phyloP scores from a whole-genome alignment of 495 filamentous ascomycete species.

The Amorphotheca resinae region DNA sequence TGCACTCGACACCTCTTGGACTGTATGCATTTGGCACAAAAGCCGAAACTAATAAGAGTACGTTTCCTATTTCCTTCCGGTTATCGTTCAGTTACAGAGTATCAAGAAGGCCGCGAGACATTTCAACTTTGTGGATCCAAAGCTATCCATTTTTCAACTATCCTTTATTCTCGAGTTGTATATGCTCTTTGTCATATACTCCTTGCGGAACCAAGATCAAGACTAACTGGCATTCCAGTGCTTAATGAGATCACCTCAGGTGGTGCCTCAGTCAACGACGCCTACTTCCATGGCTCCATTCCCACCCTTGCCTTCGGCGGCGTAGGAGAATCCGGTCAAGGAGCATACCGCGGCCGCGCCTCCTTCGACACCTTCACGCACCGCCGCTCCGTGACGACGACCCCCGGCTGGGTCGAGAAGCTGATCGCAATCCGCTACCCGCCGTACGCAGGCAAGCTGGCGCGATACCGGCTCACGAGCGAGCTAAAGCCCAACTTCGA shows the following conservation, averaged over 20 bases:
- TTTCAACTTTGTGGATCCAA: no score
- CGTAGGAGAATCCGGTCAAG: slow-evolving; percentile 74
- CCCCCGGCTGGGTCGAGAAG: slow-evolving; percentile 69
- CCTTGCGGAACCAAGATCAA: no score
- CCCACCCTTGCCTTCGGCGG: slow-evolving; percentile 78
- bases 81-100: not conserved
- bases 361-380: slow-evolving; percentile 82
- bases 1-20: slow-evolving; percentile 69
- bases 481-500: slow-evolving; percentile 67
- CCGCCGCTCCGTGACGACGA: slow-evolving; percentile 59
- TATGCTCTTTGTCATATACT: not conserved
- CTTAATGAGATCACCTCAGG: slow-evolving; percentile 57
- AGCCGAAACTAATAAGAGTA: slow-evolving; percentile 36
- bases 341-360: slow-evolving; percentile 70
- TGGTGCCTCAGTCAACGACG: slow-evolving; percentile 70
- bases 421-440: slow-evolving; percentile 69
- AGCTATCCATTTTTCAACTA: not conserved
- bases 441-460: slow-evolving; percentile 49
- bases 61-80: not conserved
- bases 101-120: no score
- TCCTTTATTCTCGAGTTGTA: not conserved
- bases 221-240: slow-evolving; percentile 26
- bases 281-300: slow-evolving; percentile 65
- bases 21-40: slow-evolving; percentile 77
- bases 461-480: slow-evolving; percentile 43